Conservation (phyloP, 768 basidiomycete genomes). For the Kwoniella dejecticola region DNA sequence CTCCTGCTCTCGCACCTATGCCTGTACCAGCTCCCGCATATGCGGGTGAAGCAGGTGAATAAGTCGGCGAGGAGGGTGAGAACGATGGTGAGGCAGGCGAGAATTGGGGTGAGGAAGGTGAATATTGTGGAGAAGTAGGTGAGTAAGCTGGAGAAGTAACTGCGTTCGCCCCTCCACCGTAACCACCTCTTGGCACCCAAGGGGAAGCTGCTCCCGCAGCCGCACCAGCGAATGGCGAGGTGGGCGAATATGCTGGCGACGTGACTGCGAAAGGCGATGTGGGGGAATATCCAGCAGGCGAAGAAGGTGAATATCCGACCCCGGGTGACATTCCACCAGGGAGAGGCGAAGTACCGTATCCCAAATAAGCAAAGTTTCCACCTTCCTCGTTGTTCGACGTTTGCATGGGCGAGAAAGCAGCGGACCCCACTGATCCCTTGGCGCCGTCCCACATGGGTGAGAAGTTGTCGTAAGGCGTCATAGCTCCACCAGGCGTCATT, state of each 20-base stretch:
- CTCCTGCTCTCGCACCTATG: constrained; percentile 14
- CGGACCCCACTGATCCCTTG: constrained; percentile 76
- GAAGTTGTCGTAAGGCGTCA: constrained; percentile 95
- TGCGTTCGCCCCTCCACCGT: constrained; percentile 33
- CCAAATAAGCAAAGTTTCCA: constrained; percentile 68
- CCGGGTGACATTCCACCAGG: constrained; percentile 62
- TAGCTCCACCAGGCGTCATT: constrained; percentile 58
- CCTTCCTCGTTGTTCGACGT: constrained; percentile 82
- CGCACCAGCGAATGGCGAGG: constrained; percentile 70
- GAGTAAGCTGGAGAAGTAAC: constrained; percentile 49
- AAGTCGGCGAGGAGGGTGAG: constrained; percentile 52
- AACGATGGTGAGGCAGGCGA: constrained; percentile 51
- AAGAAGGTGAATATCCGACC: constrained; percentile 50
- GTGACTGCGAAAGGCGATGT: constrained; percentile 63
- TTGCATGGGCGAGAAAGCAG: constrained; percentile 93
- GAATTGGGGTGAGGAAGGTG: constrained; percentile 51
- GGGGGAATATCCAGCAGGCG: constrained; percentile 63
- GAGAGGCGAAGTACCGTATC: constrained; percentile 81
- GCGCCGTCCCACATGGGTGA: constrained; percentile 77
- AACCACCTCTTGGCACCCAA: constrained; percentile 76
- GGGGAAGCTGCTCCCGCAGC: constrained; percentile 78
- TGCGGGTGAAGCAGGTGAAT: constrained; percentile 57
- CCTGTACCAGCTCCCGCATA: constrained; percentile 27
- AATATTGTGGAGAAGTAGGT: constrained; percentile 52
- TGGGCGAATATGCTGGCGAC: constrained; percentile 74